Evolutionary conservation across 2,329 filamentous ascomycete species (phyloP), one percentile per base, ranked within the genome.

Genomic region (Xylariaceae sp.): DNA sequence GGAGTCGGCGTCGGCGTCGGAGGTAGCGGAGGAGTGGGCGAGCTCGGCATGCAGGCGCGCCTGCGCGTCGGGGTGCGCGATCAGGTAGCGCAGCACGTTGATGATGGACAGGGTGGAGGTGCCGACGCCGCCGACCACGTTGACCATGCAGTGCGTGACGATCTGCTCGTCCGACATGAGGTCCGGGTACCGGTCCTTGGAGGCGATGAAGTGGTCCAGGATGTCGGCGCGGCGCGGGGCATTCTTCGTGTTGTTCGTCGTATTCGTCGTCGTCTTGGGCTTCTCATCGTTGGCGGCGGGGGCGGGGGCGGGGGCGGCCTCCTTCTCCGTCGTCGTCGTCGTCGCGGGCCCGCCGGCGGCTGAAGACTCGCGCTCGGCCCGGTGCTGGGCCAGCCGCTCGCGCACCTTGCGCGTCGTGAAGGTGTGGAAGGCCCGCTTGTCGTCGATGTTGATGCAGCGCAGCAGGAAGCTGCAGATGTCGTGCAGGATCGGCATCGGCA

Each of bases 71-170:
- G 12, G 12, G 5, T 21, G 16, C 22, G 24, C 15, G 7, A 24
- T 24, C 5, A 37, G 29, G 23, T 37, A 29, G 8, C 17, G 12
- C 23, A 37, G 23, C 7, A 32, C 18, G 24, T 37, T 32, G 12
- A 19, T 14, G 9, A 15, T 37, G 11, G 30, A 32, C 4, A 16
- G 18, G n/a, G 23, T 29, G 5, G 30, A 32, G 2, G 35, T 29
- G 23, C 35, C 35, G 8, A 31, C 29, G n/a, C 33, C 33, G n/a
- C 23, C 35, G 13, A 37, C 15, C 5, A 37, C 24, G 29, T 37
- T 37, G 6, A 32, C 25, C 23, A 32, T 32, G 29, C 29, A 32
- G 24, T 32, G 29, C 8, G 24, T 24, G 18, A 37, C 21, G 22
- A 37, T 37, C 29, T 37, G 35, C 15, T 37, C 35, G 14, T 28